Evolutionary conservation across 139 green algal species (phyloP).

Genomic region (Zygnema circumcarinatum): DNA sequence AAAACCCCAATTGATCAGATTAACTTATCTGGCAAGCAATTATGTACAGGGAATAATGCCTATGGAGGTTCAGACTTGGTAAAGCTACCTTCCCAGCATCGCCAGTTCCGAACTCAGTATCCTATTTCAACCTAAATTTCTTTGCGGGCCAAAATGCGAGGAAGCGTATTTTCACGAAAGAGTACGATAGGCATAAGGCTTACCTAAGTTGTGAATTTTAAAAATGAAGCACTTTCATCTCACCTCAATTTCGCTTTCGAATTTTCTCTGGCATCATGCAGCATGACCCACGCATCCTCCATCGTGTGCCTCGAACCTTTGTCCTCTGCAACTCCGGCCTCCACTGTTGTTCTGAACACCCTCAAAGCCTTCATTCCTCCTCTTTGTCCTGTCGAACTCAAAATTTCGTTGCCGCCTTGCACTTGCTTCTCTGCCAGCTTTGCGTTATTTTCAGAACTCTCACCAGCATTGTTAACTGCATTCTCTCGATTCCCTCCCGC

Average conservation of each 20-base stretch:
- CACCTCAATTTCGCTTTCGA: background rate
- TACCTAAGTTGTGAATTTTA: too few species aligned
- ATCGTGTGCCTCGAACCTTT: slow-evolving; percentile 40
- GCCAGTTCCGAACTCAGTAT: too few species aligned
- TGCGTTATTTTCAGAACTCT: background rate
- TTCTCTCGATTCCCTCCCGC: background rate
- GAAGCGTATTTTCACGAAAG: too few species aligned
- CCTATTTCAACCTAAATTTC: too few species aligned
- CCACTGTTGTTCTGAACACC: background rate
- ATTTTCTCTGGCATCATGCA: slow-evolving; percentile 34
- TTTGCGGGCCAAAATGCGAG: too few species aligned
- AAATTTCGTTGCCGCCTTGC: background rate
- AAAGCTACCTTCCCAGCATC: too few species aligned
- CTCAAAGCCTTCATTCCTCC: background rate
- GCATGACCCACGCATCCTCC: slow-evolving; percentile 51
- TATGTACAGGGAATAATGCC: too few species aligned
- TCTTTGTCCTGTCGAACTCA: background rate
- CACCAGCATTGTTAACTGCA: background rate
- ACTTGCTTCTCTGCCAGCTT: background rate
- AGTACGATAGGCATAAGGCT: too few species aligned
- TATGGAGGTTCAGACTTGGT: too few species aligned
- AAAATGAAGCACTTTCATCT: too few species aligned
- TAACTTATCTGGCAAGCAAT: too few species aligned
- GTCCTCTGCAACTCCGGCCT: slow-evolving; percentile 28
- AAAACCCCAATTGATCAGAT: too few species aligned